Conservation (phyloP, 768 basidiomycete genomes). For the Termitomyces sp. region DNA sequence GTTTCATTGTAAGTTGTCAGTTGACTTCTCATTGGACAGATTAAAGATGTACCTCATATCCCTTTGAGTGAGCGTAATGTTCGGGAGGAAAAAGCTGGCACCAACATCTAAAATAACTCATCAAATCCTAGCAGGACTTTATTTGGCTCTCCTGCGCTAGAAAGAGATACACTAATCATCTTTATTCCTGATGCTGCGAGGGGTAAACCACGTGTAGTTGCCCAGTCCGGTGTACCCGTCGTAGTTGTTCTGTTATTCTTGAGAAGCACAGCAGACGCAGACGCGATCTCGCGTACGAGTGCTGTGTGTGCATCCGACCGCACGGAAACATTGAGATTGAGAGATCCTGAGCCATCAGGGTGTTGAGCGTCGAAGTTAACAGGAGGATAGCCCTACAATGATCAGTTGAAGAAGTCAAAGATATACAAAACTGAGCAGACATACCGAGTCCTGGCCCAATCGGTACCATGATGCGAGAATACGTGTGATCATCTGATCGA, state of each 20-base stretch:
- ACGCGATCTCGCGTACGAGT: slow-evolving; percentile 59
- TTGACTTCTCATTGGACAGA: neutral
- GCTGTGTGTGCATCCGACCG: slow-evolving; percentile 41
- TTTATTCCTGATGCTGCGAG: slow-evolving; percentile 46
- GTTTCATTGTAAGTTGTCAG: neutral
- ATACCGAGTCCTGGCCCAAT: slow-evolving; percentile 45
- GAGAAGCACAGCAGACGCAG: slow-evolving; percentile 62
- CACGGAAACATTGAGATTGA: slow-evolving; percentile 40
- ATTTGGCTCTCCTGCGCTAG: slow-evolving; percentile 41
- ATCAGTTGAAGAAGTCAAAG: neutral
- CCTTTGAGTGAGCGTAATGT: slow-evolving; percentile 32
- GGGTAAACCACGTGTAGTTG: slow-evolving; percentile 37
- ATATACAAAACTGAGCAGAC: neutral
- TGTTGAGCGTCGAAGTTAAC: slow-evolving; percentile 45
- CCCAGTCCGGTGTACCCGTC: slow-evolving; percentile 28
- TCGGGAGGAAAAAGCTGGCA: slow-evolving; percentile 30
- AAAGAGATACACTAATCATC: slow-evolving; percentile 51
- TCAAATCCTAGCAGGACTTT: slow-evolving; percentile 53
- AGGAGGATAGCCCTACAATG: slow-evolving; percentile 36
- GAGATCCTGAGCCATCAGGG: slow-evolving; percentile 39
- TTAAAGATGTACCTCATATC: slow-evolving; percentile 40
- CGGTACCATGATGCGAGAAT: slow-evolving; percentile 44
- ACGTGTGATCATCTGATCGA: slow-evolving; percentile 43
- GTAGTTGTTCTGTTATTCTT: slow-evolving; percentile 53
- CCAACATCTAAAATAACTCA: slow-evolving; percentile 36